phyloP scores from a whole-genome alignment of 2,329 filamentous ascomycete genomes.

The Aureobasidium zeae region DNA sequence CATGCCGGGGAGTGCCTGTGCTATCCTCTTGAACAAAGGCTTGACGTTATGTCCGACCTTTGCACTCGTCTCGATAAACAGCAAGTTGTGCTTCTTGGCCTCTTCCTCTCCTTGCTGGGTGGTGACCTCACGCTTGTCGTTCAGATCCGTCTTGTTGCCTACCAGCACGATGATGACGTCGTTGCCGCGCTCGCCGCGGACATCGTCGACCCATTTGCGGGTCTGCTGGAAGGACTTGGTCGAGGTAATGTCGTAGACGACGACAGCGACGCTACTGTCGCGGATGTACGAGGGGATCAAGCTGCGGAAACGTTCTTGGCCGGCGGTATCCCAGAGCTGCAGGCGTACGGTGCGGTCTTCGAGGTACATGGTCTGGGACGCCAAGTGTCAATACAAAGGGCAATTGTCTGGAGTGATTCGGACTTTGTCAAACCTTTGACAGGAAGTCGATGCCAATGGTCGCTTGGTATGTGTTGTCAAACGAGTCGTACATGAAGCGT shows the following conservation, averaged over 20 bases:
- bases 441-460: slow-evolving; percentile 99
- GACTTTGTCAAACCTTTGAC: slow-evolving; percentile 86
- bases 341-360: slow-evolving; percentile 96
- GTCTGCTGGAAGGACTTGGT: slow-evolving; percentile 98
- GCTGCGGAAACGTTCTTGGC: slow-evolving; percentile 93
- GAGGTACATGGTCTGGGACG: slow-evolving; percentile 85
- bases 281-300: slow-evolving; percentile 97
- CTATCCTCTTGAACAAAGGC: slow-evolving; percentile 93
- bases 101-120: slow-evolving; percentile 95
- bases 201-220: slow-evolving; percentile 98
- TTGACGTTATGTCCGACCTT: slow-evolving; percentile 98
- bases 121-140: slow-evolving; percentile 96
- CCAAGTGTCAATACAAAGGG: neutral
- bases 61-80: slow-evolving; percentile 98
- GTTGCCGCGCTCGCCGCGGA: slow-evolving; percentile 89
- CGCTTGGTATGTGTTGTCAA: slow-evolving; percentile 99
- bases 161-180: slow-evolving; percentile 98
- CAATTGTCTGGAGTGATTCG: neutral
- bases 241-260: slow-evolving; percentile 96
- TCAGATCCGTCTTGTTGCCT: slow-evolving; percentile 98
- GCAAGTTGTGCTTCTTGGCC: slow-evolving; percentile 92
- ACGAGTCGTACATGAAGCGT: slow-evolving; percentile 99
- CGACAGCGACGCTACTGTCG: slow-evolving; percentile 93
- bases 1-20: slow-evolving; percentile 95
- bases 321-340: slow-evolving; percentile 97